phyloP scores from a whole-genome alignment of 106 monocot species.

The Acanthochlamys bracteata region DNA sequence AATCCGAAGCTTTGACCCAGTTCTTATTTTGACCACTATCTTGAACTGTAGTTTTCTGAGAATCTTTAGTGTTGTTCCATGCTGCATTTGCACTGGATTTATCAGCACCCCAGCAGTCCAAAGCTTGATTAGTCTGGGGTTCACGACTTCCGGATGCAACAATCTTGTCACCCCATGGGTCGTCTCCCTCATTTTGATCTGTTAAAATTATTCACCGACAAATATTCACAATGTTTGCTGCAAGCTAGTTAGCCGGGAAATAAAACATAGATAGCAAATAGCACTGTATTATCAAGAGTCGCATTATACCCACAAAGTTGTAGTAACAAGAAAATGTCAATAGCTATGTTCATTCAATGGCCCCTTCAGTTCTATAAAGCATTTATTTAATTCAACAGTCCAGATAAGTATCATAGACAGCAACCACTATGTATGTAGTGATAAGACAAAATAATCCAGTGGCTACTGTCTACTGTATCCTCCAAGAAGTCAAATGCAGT shows the following conservation, averaged over 20 bases:
- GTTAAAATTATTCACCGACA: not conserved
- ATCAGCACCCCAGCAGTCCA: not conserved
- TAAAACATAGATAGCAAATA: not conserved
- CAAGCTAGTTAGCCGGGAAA: no score
- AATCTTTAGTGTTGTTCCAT: not conserved
- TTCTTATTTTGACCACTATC: not conserved
- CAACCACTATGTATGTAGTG: no score
- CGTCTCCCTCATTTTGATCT: not conserved
- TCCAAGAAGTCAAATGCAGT: no score
- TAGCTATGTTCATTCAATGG: not conserved
- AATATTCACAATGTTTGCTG: no score
- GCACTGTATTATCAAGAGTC: not conserved
- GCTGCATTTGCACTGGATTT: not conserved
- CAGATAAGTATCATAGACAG: no score
- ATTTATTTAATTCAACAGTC: no score
- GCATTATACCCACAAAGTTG: not conserved
- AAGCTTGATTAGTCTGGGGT: not conserved
- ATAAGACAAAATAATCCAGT: no score
- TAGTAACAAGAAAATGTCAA: not conserved
- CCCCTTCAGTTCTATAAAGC: not conserved
- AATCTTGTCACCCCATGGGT: constrained; percentile 10
- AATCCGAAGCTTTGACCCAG: not conserved
- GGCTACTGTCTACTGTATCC: no score
- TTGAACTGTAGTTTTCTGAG: not conserved
- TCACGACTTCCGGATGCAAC: not conserved